phyloP scores from a whole-genome alignment of 2,329 filamentous ascomycete genomes.

The Fusarium odoratissimum region DNA sequence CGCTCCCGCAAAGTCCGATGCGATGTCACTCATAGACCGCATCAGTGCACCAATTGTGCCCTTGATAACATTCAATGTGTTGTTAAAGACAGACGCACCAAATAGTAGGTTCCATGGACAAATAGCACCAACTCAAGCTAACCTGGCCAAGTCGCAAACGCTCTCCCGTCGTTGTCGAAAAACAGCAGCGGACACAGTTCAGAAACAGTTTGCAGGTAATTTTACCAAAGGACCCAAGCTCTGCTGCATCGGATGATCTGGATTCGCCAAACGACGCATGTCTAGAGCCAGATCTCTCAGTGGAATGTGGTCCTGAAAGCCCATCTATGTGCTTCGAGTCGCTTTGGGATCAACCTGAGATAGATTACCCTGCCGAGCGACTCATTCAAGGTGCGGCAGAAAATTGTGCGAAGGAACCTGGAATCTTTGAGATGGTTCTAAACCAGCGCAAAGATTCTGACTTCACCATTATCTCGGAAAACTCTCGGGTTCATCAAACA shows the following conservation, averaged over 20 bases:
- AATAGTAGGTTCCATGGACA: constrained; percentile 1
- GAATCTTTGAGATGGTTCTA: not conserved
- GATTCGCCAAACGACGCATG: not conserved
- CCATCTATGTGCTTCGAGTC: not conserved
- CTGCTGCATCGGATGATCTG: not conserved
- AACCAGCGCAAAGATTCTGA: not conserved
- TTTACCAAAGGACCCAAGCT: not conserved
- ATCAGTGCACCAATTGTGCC: constrained; percentile 24
- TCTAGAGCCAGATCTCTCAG: not conserved
- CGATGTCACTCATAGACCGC: constrained; percentile 20
- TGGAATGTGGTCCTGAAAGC: not conserved
- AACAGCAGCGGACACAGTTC: not conserved
- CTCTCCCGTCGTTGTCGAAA: not conserved
- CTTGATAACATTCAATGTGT: constrained; percentile 25
- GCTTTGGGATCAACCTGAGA: not conserved
- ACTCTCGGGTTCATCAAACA: no score
- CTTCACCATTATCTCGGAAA: not conserved
- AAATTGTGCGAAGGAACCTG: accelerated
- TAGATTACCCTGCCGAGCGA: not conserved
- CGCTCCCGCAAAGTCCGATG: constrained; percentile 24
- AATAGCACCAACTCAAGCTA: not conserved
- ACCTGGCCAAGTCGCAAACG: not conserved
- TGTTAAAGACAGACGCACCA: constrained; percentile 16
- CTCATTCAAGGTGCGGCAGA: not conserved
- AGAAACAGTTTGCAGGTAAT: not conserved